These are phyloP conservation scores for Juncus inflexus DNA, from an alignment of 176 grass and related monocot species.

Conservation along the genomic window DNA sequence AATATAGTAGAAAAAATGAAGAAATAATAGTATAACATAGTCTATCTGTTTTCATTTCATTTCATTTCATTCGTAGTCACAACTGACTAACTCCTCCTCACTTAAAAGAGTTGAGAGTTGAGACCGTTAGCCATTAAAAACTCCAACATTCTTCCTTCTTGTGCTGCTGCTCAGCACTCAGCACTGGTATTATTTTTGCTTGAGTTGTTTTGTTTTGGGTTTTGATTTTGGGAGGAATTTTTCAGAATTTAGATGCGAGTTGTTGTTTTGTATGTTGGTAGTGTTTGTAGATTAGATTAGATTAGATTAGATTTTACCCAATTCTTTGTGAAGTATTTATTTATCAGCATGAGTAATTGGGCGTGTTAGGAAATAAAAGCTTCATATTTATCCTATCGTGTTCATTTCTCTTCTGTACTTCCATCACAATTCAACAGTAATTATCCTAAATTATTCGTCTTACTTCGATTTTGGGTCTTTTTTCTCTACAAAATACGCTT, in stretches of 20 bases:
- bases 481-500: background rate
- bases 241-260: too few species aligned
- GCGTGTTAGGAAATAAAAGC: background rate
- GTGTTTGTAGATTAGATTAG: too few species aligned
- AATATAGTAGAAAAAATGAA: background rate
- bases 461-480: background rate
- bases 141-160: conserved; percentile 1
- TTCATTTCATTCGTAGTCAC: background rate
- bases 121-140: background rate
- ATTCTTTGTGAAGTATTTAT: conserved; percentile 12
- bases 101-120: background rate
- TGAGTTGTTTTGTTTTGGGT: background rate
- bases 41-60: background rate
- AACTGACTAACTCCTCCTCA: too few species aligned
- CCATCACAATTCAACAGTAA: background rate
- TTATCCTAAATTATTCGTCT: background rate
- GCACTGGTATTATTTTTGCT: conserved; percentile 14
- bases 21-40: background rate
- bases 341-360: background rate
- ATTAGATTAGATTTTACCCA: background rate
- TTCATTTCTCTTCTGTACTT: background rate
- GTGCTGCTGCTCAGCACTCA: background rate
- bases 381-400: background rate
- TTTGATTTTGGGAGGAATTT: background rate
- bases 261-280: too few species aligned